These are phyloP conservation scores for Salix viminalis DNA, from an alignment of 345 rosid genomes.

Conservation along the genomic window DNA sequence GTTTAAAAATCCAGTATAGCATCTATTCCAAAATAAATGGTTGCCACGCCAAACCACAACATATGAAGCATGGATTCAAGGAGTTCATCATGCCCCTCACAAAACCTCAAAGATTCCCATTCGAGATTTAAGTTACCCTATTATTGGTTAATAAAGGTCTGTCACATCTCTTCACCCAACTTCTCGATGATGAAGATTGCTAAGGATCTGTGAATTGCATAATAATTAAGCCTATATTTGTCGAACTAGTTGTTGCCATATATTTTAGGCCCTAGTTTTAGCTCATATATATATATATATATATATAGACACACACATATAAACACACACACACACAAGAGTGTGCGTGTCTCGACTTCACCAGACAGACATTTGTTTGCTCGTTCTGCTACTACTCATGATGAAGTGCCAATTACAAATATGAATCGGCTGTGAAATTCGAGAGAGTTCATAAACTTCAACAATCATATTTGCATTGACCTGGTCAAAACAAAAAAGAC, in stretches of 20 bases:
- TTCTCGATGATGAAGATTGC: not conserved
- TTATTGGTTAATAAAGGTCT: not conserved
- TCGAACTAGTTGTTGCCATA: not conserved
- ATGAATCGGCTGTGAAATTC: not conserved
- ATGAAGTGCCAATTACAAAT: not conserved
- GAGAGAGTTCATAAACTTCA: not conserved
- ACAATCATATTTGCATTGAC: no score
- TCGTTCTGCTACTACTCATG: not conserved
- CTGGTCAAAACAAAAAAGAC: no score
- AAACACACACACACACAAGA: no score
- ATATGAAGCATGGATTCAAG: not conserved
- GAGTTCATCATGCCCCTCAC: not conserved
- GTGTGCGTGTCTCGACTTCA: no score
- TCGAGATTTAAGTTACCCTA: not conserved
- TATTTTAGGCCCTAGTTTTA: not conserved
- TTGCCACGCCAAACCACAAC: not conserved
- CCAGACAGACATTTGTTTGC: not conserved
- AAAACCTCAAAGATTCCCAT: conserved; percentile 10
- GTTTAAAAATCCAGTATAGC: conserved; percentile 1
- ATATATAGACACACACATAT: no score
- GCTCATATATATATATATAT: no score
- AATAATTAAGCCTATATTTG: no score
- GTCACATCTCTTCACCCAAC: not conserved
- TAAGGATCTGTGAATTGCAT: not conserved
- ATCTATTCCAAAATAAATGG: conserved; percentile 23